Evolutionary conservation across 306 rosid species (phyloP).

Genomic region (Lathyrus tuberosus): DNA sequence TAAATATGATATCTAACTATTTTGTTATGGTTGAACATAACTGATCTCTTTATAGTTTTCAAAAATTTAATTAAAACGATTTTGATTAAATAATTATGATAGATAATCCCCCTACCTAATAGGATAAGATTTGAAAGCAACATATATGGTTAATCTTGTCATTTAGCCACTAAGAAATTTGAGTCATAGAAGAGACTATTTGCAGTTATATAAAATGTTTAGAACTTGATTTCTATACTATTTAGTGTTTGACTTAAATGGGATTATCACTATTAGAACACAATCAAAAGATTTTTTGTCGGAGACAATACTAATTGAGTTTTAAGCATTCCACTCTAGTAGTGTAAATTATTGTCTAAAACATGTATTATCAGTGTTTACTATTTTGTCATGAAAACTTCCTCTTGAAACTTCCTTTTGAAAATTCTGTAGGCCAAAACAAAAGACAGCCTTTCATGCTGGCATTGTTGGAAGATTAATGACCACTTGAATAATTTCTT

Average conservation of each 20-base stretch:
- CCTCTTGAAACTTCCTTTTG: no score
- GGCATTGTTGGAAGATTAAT: slow-evolving; percentile 1
- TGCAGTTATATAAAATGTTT: slow-evolving; percentile 7
- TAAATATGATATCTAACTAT: no score
- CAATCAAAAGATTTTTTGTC: slow-evolving; percentile 4
- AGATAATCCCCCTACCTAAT: slow-evolving; percentile 15
- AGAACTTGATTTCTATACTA: slow-evolving; percentile 7
- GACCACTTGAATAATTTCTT: not conserved
- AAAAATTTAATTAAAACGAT: no score
- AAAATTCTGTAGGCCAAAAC: no score
- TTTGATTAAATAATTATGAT: not conserved
- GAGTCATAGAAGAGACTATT: not conserved
- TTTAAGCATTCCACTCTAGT: no score
- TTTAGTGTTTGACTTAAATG: slow-evolving; percentile 27
- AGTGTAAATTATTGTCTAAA: no score
- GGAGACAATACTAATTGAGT: not conserved
- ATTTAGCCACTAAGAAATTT: slow-evolving; percentile 5
- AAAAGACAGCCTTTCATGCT: no score
- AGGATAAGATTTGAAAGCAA: slow-evolving; percentile 3
- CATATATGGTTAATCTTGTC: slow-evolving; percentile 1
- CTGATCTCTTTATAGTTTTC: no score
- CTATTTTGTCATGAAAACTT: no score
- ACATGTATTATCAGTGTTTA: no score
- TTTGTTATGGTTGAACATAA: no score
- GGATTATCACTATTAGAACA: not conserved